phyloP scores from a whole-genome alignment of 768 basidiomycete genomes.

The Lentinus tigrinus region DNA sequence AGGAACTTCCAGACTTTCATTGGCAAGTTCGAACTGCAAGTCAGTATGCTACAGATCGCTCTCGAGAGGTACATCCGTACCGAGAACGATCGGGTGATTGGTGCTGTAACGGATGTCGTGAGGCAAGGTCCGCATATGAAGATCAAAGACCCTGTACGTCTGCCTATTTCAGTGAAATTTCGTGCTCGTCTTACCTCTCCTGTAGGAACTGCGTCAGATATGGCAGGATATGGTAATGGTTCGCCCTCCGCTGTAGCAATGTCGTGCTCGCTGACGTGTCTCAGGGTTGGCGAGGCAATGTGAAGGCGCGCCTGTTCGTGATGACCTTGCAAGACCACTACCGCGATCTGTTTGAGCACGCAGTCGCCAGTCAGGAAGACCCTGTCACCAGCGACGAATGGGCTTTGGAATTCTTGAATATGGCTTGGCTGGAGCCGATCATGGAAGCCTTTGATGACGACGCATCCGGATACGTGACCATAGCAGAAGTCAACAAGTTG shows the following conservation, averaged over 20 bases:
- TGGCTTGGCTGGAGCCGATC: conserved; percentile 32
- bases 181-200: not conserved
- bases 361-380: not conserved
- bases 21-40: conserved; percentile 44
- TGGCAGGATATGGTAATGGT: conserved; percentile 58
- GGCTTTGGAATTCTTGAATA: conserved; percentile 35
- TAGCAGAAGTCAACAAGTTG: conserved; percentile 35
- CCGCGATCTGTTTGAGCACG: conserved; percentile 17
- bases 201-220: conserved; percentile 45
- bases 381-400: conserved; percentile 27
- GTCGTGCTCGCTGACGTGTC: conserved; percentile 11
- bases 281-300: conserved; percentile 50
- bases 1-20: conserved; percentile 44
- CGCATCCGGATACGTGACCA: conserved; percentile 37
- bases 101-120: conserved; percentile 26
- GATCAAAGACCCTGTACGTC: conserved; percentile 38
- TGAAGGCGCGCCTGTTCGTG: conserved; percentile 51
- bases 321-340: conserved; percentile 39
- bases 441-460: conserved; percentile 44
- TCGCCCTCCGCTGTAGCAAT: not conserved
- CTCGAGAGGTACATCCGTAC: conserved; percentile 29
- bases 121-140: conserved; percentile 43
- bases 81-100: conserved; percentile 41
- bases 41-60: conserved; percentile 28
- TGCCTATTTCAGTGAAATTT: not conserved